Conservation (phyloP, 192 early-diverging fungal genomes). For the Coemansia sp. region DNA sequence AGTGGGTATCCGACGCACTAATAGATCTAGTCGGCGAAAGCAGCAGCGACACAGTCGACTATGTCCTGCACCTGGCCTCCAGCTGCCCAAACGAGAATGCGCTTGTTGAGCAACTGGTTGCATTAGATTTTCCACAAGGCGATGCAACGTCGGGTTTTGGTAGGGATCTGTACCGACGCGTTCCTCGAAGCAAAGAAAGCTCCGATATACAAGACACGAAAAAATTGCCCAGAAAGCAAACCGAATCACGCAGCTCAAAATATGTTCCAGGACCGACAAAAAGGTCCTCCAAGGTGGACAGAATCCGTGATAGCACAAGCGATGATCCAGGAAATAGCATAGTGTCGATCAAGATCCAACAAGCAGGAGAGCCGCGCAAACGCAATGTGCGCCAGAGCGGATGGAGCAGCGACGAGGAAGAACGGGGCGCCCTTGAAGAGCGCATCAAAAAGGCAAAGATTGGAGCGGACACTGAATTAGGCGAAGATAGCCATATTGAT, state of each 20-base stretch:
- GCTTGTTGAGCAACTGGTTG: constrained; percentile 57
- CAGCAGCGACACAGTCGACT: constrained; percentile 48
- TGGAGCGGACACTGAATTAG: constrained; percentile 29
- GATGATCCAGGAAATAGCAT: neutral
- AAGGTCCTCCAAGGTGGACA: neutral
- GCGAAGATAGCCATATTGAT: constrained; percentile 26
- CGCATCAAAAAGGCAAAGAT: constrained; percentile 59
- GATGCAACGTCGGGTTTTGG: constrained; percentile 62
- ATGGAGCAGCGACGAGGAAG: constrained; percentile 63
- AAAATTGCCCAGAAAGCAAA: neutral
- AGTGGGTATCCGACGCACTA: constrained; percentile 50
- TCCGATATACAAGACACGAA: neutral
- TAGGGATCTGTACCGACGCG: constrained; percentile 61
- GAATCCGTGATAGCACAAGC: neutral
- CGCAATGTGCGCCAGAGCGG: constrained; percentile 30
- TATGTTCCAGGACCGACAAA: neutral
- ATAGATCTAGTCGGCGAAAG: constrained; percentile 48
- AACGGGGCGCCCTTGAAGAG: constrained; percentile 55
- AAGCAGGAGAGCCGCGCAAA: neutral
- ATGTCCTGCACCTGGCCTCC: constrained; percentile 37
- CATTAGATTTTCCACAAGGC: constrained; percentile 63
- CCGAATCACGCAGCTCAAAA: neutral
- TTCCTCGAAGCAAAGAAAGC: constrained; percentile 47
- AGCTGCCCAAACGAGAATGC: constrained; percentile 29
- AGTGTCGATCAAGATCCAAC: neutral